phyloP scores from a whole-genome alignment of 805 yeast genomes.

The Kodamaea nitidulidarum region DNA sequence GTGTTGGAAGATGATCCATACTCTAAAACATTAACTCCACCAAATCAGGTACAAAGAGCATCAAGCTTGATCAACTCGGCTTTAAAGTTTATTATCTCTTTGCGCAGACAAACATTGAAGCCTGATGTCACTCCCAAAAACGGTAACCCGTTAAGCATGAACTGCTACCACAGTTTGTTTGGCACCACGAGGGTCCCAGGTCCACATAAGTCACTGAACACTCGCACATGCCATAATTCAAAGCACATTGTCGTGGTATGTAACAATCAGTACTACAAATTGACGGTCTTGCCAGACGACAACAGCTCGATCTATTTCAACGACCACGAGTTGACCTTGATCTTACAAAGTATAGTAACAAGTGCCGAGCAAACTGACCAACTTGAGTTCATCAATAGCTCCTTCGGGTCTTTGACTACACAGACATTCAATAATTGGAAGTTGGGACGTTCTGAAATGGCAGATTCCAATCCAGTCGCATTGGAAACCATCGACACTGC shows the following conservation, averaged over 20 bases:
- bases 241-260: slow-evolving; percentile 49
- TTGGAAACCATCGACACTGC: slow-evolving; percentile 45
- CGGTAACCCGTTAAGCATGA: slow-evolving; percentile 58
- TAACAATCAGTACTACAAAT: slow-evolving; percentile 46
- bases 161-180: slow-evolving; percentile 60
- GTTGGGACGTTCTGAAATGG: slow-evolving; percentile 40
- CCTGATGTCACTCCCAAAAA: slow-evolving; percentile 56
- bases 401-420: slow-evolving; percentile 54
- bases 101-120: slow-evolving; percentile 49
- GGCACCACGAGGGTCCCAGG: slow-evolving; percentile 59
- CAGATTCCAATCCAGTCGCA: slow-evolving; percentile 31
- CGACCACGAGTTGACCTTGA: slow-evolving; percentile 46
- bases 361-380: slow-evolving; percentile 32
- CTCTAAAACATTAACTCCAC: slow-evolving; percentile 49
- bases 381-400: slow-evolving; percentile 39
- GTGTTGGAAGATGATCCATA: slow-evolving; percentile 73
- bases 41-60: slow-evolving; percentile 65
- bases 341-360: slow-evolving; percentile 42
- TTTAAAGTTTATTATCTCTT: slow-evolving; percentile 58
- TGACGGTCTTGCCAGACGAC: slow-evolving; percentile 44
- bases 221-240: slow-evolving; percentile 22
- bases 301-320: slow-evolving; percentile 47
- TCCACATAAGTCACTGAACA: slow-evolving; percentile 16
- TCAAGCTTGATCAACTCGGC: slow-evolving; percentile 64
- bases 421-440: slow-evolving; percentile 50